These are phyloP conservation scores for Davidsoniella australis DNA, from an alignment of 2,329 filamentous ascomycete genomes.

Conservation along the genomic window DNA sequence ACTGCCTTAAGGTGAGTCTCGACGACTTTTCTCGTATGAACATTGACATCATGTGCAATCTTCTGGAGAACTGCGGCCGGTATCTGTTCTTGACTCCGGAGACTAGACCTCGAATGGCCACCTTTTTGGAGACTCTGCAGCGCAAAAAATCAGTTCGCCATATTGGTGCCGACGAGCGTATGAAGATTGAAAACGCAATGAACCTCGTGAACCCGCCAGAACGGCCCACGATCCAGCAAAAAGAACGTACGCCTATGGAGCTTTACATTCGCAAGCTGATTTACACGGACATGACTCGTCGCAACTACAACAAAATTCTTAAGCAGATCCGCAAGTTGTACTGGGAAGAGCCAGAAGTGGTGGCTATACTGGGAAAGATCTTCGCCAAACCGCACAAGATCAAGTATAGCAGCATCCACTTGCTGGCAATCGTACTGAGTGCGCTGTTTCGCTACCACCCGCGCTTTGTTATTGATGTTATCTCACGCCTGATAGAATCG, in stretches of 20 bases:
- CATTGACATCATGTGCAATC: constrained; percentile 92
- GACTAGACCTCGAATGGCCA: constrained; percentile 80
- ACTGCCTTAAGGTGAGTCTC: constrained; percentile 91
- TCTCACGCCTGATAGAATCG: constrained; percentile 81
- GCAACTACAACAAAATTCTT: constrained; percentile 81
- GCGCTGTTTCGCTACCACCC: constrained; percentile 85
- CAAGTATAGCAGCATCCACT: constrained; percentile 91
- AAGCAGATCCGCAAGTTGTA: constrained; percentile 91
- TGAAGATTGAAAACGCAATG: constrained; percentile 95
- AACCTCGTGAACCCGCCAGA: constrained; percentile 96
- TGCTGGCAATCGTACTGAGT: constrained; percentile 76
- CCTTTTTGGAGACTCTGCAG: constrained; percentile 85
- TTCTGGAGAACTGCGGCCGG: constrained; percentile 89
- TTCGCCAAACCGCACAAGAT: constrained; percentile 95
- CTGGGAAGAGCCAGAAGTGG: constrained; percentile 87
- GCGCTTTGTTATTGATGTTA: constrained; percentile 74
- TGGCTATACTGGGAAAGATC: constrained; percentile 66
- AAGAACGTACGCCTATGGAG: constrained; percentile 85
- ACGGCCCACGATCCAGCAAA: constrained; percentile 85
- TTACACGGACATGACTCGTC: constrained; percentile 85
- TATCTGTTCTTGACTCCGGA: constrained; percentile 87
- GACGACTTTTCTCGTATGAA: constrained; percentile 99
- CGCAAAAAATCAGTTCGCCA: constrained; percentile 94
- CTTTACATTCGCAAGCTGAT: constrained; percentile 84
- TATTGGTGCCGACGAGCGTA: constrained; percentile 85